phyloP scores from a whole-genome alignment of 306 rosid species.

The barrel medic (Medicago truncatula) region MtrunA17r5.0-ANR NC_053042.1:7469001-7469500 shows the following conservation, averaged over 20 bases:
- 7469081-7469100: slow-evolving; percentile 86
- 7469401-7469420: no score
- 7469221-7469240: slow-evolving; percentile 70
- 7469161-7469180: slow-evolving; percentile 87
- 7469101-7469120: slow-evolving; percentile 74
- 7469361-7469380: no score
- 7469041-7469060: slow-evolving; percentile 73
- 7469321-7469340: slow-evolving; percentile 82
- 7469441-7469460: background rate
- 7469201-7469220: slow-evolving; percentile 77
- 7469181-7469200: slow-evolving; percentile 83
- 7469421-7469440: no score
- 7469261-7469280: slow-evolving; percentile 89
- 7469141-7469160: slow-evolving; percentile 82
- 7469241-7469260: slow-evolving; percentile 66
- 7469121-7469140: slow-evolving; percentile 73
- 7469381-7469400: no score
- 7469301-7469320: slow-evolving; percentile 95
- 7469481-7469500: background rate
- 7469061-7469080: slow-evolving; percentile 60
- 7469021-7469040: slow-evolving; percentile 75
- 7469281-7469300: slow-evolving; percentile 77
- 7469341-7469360: no score
- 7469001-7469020: slow-evolving; percentile 58
- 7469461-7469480: background rate